Evolutionary conservation across 352 stramenopile species (phyloP).

Genomic region (Blastocystis hominis): DNA sequence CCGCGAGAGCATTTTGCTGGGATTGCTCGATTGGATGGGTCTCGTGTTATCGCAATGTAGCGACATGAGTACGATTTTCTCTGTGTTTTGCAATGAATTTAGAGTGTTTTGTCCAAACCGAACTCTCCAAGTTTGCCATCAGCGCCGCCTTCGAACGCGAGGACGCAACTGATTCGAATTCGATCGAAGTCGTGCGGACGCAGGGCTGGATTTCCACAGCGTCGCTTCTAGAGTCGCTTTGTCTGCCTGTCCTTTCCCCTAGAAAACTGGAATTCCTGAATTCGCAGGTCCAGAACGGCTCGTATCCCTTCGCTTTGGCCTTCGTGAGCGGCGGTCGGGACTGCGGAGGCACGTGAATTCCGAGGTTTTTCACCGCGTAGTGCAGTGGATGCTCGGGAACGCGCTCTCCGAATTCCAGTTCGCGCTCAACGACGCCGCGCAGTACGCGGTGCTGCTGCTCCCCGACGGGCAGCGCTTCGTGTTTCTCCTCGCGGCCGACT

Average conservation of each 20-base stretch:
- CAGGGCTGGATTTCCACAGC: neutral
- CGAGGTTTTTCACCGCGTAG: neutral
- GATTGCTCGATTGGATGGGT: slow-evolving; percentile 19
- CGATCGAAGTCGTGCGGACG: neutral
- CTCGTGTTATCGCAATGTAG: neutral
- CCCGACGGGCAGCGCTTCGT: neutral
- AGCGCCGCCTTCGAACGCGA: neutral
- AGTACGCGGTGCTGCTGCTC: neutral
- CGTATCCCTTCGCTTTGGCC: neutral
- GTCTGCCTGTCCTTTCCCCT: neutral
- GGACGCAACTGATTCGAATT: neutral
- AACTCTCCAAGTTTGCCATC: neutral
- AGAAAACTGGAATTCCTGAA: slow-evolving; percentile 11
- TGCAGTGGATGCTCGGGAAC: neutral
- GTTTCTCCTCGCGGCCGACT: neutral
- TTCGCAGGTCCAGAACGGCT: neutral
- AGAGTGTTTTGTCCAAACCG: neutral
- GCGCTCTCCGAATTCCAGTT: slow-evolving; percentile 4
- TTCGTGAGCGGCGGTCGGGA: neutral
- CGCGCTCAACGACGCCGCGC: neutral
- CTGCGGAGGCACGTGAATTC: neutral
- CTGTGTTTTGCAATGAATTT: too few relatives aligned
- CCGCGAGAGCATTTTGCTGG: neutral
- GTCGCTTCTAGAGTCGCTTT: neutral
- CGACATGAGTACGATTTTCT: neutral